Conservation (phyloP, 805 yeast genomes). For the Groenewaldozyma tartarivorans region DNA sequence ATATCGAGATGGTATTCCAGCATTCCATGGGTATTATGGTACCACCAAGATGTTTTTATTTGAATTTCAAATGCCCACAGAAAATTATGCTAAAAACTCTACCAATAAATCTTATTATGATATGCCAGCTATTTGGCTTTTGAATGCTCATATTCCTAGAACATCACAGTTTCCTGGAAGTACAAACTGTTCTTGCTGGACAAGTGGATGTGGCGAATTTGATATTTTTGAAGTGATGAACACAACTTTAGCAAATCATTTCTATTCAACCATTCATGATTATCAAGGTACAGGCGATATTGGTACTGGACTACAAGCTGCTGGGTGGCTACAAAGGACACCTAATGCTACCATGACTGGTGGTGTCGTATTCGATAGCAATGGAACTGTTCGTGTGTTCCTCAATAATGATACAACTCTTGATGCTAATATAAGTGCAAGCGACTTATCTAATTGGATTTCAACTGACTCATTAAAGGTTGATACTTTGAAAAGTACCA, state of each 20-base stretch:
- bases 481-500: not conserved
- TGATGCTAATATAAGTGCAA: constrained; percentile 5
- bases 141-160: constrained; percentile 94
- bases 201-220: constrained; percentile 88
- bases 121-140: constrained; percentile 97
- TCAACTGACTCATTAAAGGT: not conserved
- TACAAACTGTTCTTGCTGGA: constrained; percentile 87
- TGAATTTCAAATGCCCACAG: constrained; percentile 89
- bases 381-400: constrained; percentile 14
- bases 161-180: constrained; percentile 80
- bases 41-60: constrained; percentile 75
- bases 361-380: constrained; percentile 65
- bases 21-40: constrained; percentile 92
- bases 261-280: constrained; percentile 45
- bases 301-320: constrained; percentile 59
- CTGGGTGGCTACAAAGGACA: constrained; percentile 82
- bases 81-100: constrained; percentile 16
- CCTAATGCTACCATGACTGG: constrained; percentile 67
- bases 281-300: constrained; percentile 56
- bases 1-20: constrained; percentile 79
- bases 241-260: constrained; percentile 45
- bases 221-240: constrained; percentile 86
- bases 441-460: constrained; percentile 11
- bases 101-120: constrained; percentile 36
- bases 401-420: constrained; percentile 11